Evolutionary conservation across 805 yeast species (phyloP), one percentile per base, ranked within the genome.

Genomic region (Saccharomycopsis amapae): DNA sequence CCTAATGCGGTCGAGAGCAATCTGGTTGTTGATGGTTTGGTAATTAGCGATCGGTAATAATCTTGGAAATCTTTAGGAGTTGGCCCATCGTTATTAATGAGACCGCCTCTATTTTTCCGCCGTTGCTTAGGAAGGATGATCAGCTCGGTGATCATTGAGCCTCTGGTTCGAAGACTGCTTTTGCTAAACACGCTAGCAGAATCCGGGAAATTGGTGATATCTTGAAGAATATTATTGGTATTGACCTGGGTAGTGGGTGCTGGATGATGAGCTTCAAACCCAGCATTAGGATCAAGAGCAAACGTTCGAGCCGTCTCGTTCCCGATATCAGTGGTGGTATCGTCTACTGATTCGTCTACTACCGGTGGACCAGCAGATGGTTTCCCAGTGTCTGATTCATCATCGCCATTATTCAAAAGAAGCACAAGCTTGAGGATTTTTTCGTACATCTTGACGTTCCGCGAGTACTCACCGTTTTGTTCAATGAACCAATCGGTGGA

Each of bases 381-480:
- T 4, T 41, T 40, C 43, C 30, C 35, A 13, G 19, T 5, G 20
- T 38, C 31, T 19, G 20, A 20, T 41, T 35, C 38, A 48, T 44
- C 13, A 37, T 43, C 38, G 23, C 41, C 31, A 39, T 46, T 35
- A 32, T 44, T 51, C 10, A 49, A 40, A 9, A 46, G 30, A 7
- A 48, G 34, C 30, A 58, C 28, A 7, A 55, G 24, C 20, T 44
- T 47, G 24, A 49, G 48, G 5, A 59, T 26, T 30, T 50, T 55
- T 38, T 63, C 65, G 45, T 61, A 63, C 18, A 37, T 50, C 20
- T 37, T 40, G 5, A 49, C 48, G 24, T 39, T 47, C 24, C 19
- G 19, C 6, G 5, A 22, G 19, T 43, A 28, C 9, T 43, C 38
- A 5, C 30, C 38, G 32, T 30, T 46, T 19, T 35, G 26, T 5